Evolutionary conservation across 2,329 filamentous ascomycete genomes (phyloP).

Genomic region (Lachnellula arida): DNA sequence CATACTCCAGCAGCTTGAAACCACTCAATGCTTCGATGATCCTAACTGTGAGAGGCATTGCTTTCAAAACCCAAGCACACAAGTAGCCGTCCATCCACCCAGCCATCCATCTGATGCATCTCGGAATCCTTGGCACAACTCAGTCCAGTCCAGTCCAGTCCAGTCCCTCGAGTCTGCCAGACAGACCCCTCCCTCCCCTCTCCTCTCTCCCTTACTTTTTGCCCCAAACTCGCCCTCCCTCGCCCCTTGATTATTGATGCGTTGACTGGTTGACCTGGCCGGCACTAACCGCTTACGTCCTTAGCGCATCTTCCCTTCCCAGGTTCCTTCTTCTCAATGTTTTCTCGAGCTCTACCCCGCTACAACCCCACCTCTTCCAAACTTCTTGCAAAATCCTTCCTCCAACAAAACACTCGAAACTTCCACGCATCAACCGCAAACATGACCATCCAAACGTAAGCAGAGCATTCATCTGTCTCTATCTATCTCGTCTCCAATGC

Average conservation of each 20-base stretch:
- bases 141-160: too few relatives aligned
- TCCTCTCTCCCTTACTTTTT: too few relatives aligned
- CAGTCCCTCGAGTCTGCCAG: too few relatives aligned
- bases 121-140: neutral
- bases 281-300: slow-evolving; percentile 11
- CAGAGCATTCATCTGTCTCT: slow-evolving; percentile 10
- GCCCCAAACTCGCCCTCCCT: neutral
- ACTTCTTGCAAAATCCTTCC: slow-evolving; percentile 33
- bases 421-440: slow-evolving; percentile 63
- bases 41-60: neutral
- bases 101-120: neutral
- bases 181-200: too few relatives aligned
- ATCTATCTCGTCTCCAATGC: slow-evolving; percentile 11
- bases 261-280: neutral
- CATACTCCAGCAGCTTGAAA: neutral
- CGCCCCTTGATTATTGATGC: neutral
- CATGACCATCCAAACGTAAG: slow-evolving; percentile 73
- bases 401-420: slow-evolving; percentile 37
- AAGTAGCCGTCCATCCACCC: too few relatives aligned
- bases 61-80: too few relatives aligned
- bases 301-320: slow-evolving; percentile 3
- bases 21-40: neutral
- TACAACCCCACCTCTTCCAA: slow-evolving; percentile 41
- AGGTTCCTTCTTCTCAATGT: slow-evolving; percentile 3
- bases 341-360: slow-evolving; percentile 9